Evolutionary conservation across 129 eudicot species (phyloP), one percentile per base, ranked within the genome.

Genomic region (Lactuca saligna): DNA sequence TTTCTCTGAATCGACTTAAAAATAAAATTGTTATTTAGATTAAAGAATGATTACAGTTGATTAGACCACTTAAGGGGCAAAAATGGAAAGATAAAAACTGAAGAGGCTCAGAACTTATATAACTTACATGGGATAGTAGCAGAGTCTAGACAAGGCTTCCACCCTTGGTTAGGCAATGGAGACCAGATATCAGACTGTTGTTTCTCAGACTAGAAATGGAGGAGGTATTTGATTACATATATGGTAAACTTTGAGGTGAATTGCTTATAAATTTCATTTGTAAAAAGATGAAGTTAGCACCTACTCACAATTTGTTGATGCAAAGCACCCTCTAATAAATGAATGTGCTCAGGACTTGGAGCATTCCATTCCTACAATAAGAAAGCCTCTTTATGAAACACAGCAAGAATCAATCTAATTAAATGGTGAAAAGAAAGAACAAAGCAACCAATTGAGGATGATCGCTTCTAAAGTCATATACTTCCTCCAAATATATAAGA

Each of bases 351-450:
- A 3, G 91, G 89, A 69, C 81, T 86, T 33, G 94, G 94, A 75
- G 91, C 89, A 86, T 80, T 91, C 98, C 88, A 91, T 72, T 89
- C 98, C 98, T 92, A 74, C 83, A 71, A 46, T 37, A 57, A 69
- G 53, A 62, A 58, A 70, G 50, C 39, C 37, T 66, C 46, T 51
- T 48, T 7, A 16, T 65, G 13, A 39, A 39, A 31, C 7, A 53
- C 14, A 31, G 8, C 48, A 46, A 61, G 50, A 44, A 44, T 44
- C 50, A 44, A 44, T 13, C 13, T 44, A 44, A 44, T 44, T 13
- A 10, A 44, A 39, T 39, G 44, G 44, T 7, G 44, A 5, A 11
- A 39, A 39, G 44, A 39, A 39, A 39, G 44, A 39, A 39, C 8
- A 39, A 39, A 39, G 44, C 44, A 39, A 39, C 44, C 8, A 39